phyloP scores from a whole-genome alignment of 352 stramenopile species.

The Globisporangium splendens region DNA sequence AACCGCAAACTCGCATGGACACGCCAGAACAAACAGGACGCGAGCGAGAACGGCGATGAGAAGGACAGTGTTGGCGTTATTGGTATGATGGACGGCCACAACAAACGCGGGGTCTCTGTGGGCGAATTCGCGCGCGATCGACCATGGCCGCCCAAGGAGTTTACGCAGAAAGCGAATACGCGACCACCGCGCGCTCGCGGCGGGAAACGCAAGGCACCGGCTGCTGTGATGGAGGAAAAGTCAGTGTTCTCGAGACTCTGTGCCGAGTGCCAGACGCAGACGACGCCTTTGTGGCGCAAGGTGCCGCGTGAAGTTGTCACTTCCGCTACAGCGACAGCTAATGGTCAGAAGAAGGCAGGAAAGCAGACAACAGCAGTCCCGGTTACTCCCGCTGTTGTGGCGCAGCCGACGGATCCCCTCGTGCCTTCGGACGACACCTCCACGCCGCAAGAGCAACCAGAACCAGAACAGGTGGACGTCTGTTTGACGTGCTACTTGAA shows the following conservation, averaged over 20 bases:
- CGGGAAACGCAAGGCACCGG: conserved; percentile 63
- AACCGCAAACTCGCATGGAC: conserved; percentile 36
- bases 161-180: conserved; percentile 48
- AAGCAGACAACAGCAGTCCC: background rate
- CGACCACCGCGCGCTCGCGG: conserved; percentile 38
- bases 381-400: background rate
- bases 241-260: conserved; percentile 33
- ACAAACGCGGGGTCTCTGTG: conserved; percentile 16
- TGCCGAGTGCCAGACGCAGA: conserved; percentile 53
- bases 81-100: conserved; percentile 8
- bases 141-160: conserved; percentile 72
- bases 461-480: conserved; percentile 35
- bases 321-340: background rate
- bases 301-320: conserved; percentile 2
- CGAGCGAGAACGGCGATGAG: conserved; percentile 14
- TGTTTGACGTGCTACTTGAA: conserved; percentile 74
- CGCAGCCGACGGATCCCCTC: background rate
- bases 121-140: conserved; percentile 52
- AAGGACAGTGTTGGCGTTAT: background rate
- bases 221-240: conserved; percentile 41
- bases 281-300: conserved; percentile 60
- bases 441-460: background rate
- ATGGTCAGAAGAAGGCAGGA: background rate
- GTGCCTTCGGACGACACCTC: too few relatives aligned
- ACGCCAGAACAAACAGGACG: conserved; percentile 30